These are phyloP conservation scores for Knufia petricola DNA, from an alignment of 2,329 filamentous ascomycete genomes.

Conservation along the genomic window DNA sequence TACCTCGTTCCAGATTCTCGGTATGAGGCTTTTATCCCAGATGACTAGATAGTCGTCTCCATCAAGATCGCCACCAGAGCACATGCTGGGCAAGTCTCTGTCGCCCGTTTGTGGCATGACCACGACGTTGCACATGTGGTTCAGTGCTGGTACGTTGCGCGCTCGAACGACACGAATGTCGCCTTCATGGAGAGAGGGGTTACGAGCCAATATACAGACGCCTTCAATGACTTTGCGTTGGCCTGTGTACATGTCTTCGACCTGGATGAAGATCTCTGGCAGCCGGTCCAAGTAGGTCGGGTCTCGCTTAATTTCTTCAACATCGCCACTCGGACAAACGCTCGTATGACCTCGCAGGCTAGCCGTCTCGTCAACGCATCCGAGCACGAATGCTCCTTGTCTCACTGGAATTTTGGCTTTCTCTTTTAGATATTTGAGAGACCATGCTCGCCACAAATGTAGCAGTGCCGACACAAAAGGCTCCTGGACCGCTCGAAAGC, in stretches of 20 bases:
- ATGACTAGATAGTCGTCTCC: constrained; percentile 93
- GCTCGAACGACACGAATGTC: constrained; percentile 83
- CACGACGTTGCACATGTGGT: constrained; percentile 72
- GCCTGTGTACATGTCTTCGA: constrained; percentile 50
- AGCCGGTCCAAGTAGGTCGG: constrained; percentile 39
- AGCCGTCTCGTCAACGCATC: constrained; percentile 76
- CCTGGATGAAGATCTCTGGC: constrained; percentile 83
- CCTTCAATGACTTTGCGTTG: constrained; percentile 61
- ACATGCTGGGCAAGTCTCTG: constrained; percentile 81
- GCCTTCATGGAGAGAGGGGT: constrained; percentile 86
- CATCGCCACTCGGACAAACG: constrained; percentile 29
- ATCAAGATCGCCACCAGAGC: constrained; percentile 89
- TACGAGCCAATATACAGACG: constrained; percentile 74
- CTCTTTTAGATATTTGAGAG: constrained; percentile 80
- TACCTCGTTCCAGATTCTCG: constrained; percentile 56
- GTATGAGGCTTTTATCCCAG: constrained; percentile 72
- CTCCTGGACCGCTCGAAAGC: constrained; percentile 65
- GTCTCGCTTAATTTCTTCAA: constrained; percentile 29
- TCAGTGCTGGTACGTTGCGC: constrained; percentile 62
- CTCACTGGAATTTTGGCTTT: constrained; percentile 79
- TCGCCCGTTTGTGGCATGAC: constrained; percentile 80
- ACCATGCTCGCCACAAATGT: constrained; percentile 79
- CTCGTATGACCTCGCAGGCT: constrained; percentile 62
- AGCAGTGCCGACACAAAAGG: constrained; percentile 75
- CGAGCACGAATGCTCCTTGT: constrained; percentile 76